Evolutionary conservation across 1,139 yeast species (phyloP).

Genomic region (Fermentozyma sake): DNA sequence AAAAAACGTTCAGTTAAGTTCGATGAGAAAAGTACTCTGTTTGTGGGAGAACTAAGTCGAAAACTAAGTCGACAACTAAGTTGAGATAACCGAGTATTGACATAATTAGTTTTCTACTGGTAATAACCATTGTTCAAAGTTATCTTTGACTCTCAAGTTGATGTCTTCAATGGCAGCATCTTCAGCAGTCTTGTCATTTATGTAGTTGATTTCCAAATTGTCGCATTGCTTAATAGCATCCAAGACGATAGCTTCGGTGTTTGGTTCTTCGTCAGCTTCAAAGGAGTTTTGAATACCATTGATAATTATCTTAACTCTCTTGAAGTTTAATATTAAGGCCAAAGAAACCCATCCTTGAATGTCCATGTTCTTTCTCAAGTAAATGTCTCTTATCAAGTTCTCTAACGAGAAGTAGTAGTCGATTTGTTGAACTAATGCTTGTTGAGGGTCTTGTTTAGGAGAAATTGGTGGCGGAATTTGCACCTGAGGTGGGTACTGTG

Average conservation of each 20-base stretch:
- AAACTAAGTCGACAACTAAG: background rate
- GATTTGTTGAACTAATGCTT: conserved; percentile 59
- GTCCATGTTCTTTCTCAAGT: conserved; percentile 76
- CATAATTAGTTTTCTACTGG: conserved; percentile 15
- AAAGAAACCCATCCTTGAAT: conserved; percentile 67
- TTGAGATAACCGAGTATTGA: no score
- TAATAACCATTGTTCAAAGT: conserved; percentile 42
- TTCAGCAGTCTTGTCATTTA: conserved; percentile 22
- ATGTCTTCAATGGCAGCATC: conserved; percentile 28
- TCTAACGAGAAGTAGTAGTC: conserved; percentile 88
- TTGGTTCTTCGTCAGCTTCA: conserved; percentile 18
- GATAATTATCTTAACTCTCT: conserved; percentile 60
- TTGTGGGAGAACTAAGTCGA: background rate
- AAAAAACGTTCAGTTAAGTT: no score
- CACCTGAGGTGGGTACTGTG: conserved; percentile 18
- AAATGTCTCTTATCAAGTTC: conserved; percentile 78
- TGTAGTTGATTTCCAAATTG: conserved; percentile 35
- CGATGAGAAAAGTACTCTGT: no score
- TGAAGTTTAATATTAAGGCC: conserved; percentile 59
- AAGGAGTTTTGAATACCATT: conserved; percentile 36
- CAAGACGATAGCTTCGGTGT: conserved; percentile 24
- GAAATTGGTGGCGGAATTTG: conserved; percentile 47
- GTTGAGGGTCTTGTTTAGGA: conserved; percentile 44
- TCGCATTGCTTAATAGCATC: conserved; percentile 32
- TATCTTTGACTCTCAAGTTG: conserved; percentile 39